phyloP scores from a whole-genome alignment of 2,329 filamentous ascomycete species.

The Bipolaris victoriae region DNA sequence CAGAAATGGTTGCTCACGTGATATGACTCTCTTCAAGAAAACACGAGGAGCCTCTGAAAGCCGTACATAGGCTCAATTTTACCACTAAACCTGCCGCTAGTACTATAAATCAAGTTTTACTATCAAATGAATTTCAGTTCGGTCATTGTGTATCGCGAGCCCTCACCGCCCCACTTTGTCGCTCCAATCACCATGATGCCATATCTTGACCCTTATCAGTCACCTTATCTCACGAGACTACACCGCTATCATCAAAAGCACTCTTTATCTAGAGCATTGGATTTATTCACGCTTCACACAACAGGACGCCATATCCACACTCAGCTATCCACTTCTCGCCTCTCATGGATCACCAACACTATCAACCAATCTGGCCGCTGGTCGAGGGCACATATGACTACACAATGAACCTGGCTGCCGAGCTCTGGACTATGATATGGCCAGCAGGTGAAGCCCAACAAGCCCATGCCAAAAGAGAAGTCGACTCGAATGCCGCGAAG shows the following conservation, averaged over 20 bases:
- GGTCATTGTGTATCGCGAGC: not conserved
- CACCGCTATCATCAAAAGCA: not conserved
- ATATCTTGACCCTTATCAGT: not conserved
- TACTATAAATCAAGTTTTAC: not conserved
- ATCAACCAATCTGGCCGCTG: slow-evolving; percentile 28
- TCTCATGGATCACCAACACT: slow-evolving; percentile 25
- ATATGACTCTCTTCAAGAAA: not conserved
- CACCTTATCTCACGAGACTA: not conserved
- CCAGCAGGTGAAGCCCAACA: not conserved
- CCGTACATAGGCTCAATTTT: not conserved
- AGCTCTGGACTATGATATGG: slow-evolving; percentile 25
- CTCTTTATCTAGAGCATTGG: not conserved
- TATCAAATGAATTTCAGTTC: not conserved
- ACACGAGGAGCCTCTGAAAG: not conserved
- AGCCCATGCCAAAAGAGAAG: not conserved
- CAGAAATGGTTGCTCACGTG: not conserved
- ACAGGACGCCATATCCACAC: not conserved
- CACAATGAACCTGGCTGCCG: slow-evolving; percentile 20
- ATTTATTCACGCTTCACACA: not conserved
- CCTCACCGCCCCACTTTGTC: not conserved
- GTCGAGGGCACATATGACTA: slow-evolving; percentile 25
- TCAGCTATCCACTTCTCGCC: not conserved
- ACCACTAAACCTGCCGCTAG: not conserved
- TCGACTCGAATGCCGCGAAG: not conserved
- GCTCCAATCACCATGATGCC: not conserved